Base-by-base conservation (phyloP, 345 rosid genomes). In the Brassica carinata region DNA sequence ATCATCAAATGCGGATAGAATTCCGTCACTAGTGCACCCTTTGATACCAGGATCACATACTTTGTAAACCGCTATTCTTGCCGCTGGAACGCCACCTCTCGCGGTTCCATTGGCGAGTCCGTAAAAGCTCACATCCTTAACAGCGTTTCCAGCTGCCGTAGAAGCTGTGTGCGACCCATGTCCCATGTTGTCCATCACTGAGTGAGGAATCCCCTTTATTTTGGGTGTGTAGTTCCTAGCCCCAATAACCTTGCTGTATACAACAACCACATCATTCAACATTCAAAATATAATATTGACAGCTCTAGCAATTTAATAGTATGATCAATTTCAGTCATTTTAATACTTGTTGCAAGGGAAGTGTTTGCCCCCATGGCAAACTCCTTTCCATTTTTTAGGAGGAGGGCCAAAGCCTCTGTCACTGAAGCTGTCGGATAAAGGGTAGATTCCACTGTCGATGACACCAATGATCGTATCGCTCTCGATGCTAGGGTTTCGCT, bases 151-250 rank as follows among this genome's bases (percentile, higher is more conserved):
- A 5, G 94, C 91, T 13, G 88, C 88, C 0, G 84, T 90, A 8
- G 92, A 89, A 0, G 94, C 87, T 2, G 91, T 89, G 77, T 90
- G 94, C 0, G 86, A 74, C 8, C 94, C 92, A 69, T 82, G 85
- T 36, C 82, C 85, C 11, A 78, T 62, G 63, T 38, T 26, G 59
- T 78, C 85, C 11, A 36, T 29, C 8, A 72, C 85, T 63, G 85
- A 82, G 0, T 34, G 26, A 19, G 69, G 77, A 38, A 19, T 1
- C 26, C 76, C 73, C 38, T 87, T 90, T 0, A 0, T 10, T 2
- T 1, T n/a, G 8, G 86, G 84, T 11, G 71, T 73, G 67, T 82
- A 82, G 78, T 77, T 73, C 71, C 82, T 8, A 30, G 82, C 78
- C 33, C 84, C 84, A 67, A 82, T 77, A 48, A 82, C 34, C 61